Base-by-base conservation (phyloP, 768 basidiomycete species). In the Exidia glandulosa region DNA sequence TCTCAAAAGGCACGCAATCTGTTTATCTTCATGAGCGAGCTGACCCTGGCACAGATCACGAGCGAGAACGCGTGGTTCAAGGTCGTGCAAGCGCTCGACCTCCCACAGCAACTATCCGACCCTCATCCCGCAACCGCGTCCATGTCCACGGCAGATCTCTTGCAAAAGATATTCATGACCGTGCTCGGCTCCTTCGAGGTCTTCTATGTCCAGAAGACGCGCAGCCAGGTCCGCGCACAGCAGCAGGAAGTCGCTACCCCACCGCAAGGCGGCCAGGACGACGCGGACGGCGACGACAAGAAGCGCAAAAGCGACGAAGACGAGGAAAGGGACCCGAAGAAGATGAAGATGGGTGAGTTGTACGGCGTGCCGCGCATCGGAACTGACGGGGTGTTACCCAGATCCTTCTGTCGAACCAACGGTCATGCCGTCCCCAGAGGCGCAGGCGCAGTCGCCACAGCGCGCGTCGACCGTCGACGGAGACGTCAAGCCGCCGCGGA, bases 181-280 rank as follows among this genome's bases (percentile, higher is more conserved):
- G 75, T 92, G 60, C 73, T 91, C 25, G 73, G 74, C 37, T 86
- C 88, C 2, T 88, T 91, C 65, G 90, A 92, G 71, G 84, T 87
- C 32, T 68, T 74, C 31, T 87, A 85, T 69, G 79, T 80, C 69
- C 82, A 84, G 41, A 75, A 83, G 58, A 84, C 81, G 62, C 81
- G 80, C 65, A 81, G 79, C 63, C 76, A 77, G 32, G 76, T 81
- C 70, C 68, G 66, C 58, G 66, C 68, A 45, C 72, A 72, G 63
- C 71, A 58, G 52, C 58, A 57, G 55, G 31, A 33, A 41, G 32
- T 56, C 32, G 30, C 56, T 34, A 50, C 58, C 32, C 55, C 56
- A 31, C 32, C 30, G 30, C 54, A 32, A 19, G 59, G n/a, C n/a
- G n/a, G n/a, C n/a, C n/a, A n/a, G n/a, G 12, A 25, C 31, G 56